Conservation (phyloP, 2,329 filamentous ascomycete genomes). For the Knufia petricola region DNA sequence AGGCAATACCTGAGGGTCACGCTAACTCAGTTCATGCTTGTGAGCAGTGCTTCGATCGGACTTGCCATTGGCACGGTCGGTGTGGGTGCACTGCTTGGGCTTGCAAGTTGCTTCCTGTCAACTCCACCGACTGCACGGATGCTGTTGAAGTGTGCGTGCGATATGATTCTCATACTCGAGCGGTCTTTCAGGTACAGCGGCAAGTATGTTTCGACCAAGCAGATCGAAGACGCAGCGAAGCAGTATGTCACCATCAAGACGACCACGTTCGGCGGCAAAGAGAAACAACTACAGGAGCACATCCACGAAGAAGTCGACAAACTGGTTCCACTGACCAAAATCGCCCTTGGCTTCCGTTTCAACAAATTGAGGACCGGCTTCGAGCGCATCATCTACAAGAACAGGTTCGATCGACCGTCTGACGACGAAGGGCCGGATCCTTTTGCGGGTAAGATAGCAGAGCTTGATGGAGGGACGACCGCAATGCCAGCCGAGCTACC, state of each 20-base stretch:
- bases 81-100: slow-evolving; percentile 22
- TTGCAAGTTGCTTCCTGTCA: slow-evolving; percentile 21
- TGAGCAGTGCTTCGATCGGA: slow-evolving; percentile 15
- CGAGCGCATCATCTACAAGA: slow-evolving; percentile 21
- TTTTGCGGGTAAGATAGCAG: slow-evolving; percentile 9
- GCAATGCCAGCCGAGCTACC: slow-evolving; percentile 10
- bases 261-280: slow-evolving; percentile 20
- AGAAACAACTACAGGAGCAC: slow-evolving; percentile 17
- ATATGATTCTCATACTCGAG: slow-evolving; percentile 27
- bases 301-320: slow-evolving; percentile 20
- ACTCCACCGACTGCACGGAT: slow-evolving; percentile 27
- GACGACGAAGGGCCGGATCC: slow-evolving; percentile 9
- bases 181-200: slow-evolving; percentile 24
- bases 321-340: slow-evolving; percentile 17
- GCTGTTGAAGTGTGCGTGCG: slow-evolving; percentile 27
- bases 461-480: slow-evolving; percentile 11
- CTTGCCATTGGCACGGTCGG: slow-evolving; percentile 22
- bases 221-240: slow-evolving; percentile 21
- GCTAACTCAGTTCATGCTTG: slow-evolving; percentile 15
- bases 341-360: slow-evolving; percentile 15
- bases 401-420: slow-evolving; percentile 17
- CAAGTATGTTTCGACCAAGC: slow-evolving; percentile 20
- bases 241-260: slow-evolving; percentile 20
- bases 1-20: slow-evolving; percentile 18
- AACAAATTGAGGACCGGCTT: slow-evolving; percentile 15